These are phyloP conservation scores for Talaromyces rugulosus DNA, from an alignment of 2,329 filamentous ascomycete genomes.

Conservation along the genomic window DNA sequence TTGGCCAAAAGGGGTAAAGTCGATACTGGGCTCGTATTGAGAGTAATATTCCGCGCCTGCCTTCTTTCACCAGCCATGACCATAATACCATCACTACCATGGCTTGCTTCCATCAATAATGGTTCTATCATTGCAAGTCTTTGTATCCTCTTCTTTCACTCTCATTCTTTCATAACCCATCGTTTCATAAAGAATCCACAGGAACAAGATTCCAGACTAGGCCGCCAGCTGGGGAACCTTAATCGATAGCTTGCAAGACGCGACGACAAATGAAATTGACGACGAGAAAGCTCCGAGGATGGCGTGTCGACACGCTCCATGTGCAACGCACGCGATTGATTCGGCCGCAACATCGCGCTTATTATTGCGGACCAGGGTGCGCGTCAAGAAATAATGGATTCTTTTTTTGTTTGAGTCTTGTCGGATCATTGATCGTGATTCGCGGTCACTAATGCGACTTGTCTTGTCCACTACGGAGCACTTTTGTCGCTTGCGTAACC, in stretches of 20 bases:
- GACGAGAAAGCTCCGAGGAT: neutral
- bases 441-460: neutral
- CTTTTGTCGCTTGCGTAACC: neutral
- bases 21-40: neutral
- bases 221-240: neutral
- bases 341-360: constrained; percentile 1
- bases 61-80: neutral
- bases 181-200: neutral
- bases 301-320: neutral
- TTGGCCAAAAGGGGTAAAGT: neutral
- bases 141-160: neutral
- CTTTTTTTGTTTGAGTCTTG: neutral
- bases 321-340: neutral
- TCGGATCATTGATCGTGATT: neutral
- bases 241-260: neutral
- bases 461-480: neutral
- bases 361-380: neutral
- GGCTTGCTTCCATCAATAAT: neutral
- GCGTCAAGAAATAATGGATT: neutral
- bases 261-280: neutral
- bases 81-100: neutral
- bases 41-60: neutral
- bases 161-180: neutral
- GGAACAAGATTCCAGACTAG: neutral
- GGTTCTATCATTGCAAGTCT: neutral